Evolutionary conservation across 805 yeast species (phyloP).

Genomic region (Cyberlindnera japonica): DNA sequence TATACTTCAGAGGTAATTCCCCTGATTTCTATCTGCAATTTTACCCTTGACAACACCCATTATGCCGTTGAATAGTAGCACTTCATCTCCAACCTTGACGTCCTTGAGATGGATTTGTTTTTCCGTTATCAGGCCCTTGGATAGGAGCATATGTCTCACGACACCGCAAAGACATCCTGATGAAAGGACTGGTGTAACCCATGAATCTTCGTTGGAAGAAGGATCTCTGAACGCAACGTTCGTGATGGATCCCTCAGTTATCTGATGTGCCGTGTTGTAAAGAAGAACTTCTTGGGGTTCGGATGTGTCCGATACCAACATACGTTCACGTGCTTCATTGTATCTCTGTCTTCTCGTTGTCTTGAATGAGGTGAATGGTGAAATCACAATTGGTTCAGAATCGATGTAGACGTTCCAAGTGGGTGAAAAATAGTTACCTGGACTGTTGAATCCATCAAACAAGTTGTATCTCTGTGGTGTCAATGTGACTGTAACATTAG

Average conservation of each 20-base stretch:
- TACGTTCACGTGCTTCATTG: constrained; percentile 53
- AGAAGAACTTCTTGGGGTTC: constrained; percentile 66
- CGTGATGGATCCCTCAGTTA: constrained; percentile 82
- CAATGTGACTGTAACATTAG: constrained; percentile 34
- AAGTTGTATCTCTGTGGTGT: constrained; percentile 31
- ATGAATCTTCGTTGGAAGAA: constrained; percentile 36
- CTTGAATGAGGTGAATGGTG: constrained; percentile 84
- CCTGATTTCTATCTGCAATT: constrained; percentile 25
- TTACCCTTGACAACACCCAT: constrained; percentile 71
- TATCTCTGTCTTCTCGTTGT: constrained; percentile 73
- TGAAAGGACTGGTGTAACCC: constrained; percentile 79
- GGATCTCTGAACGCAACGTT: constrained; percentile 59
- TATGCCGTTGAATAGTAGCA: constrained; percentile 76
- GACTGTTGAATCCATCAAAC: constrained; percentile 28
- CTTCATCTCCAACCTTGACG: constrained; percentile 61
- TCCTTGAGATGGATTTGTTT: constrained; percentile 43
- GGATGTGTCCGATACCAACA: constrained; percentile 25
- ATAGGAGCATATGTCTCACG: constrained; percentile 59
- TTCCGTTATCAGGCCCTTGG: constrained; percentile 51
- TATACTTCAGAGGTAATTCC: not conserved
- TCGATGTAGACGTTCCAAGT: constrained; percentile 66
- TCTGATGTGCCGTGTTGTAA: constrained; percentile 52
- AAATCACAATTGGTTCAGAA: constrained; percentile 43
- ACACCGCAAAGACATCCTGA: constrained; percentile 87
- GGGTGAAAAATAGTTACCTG: constrained; percentile 26